Evolutionary conservation across 73 alveolate genomes (phyloP).

Genomic region (Paramecium octaurelia): DNA sequence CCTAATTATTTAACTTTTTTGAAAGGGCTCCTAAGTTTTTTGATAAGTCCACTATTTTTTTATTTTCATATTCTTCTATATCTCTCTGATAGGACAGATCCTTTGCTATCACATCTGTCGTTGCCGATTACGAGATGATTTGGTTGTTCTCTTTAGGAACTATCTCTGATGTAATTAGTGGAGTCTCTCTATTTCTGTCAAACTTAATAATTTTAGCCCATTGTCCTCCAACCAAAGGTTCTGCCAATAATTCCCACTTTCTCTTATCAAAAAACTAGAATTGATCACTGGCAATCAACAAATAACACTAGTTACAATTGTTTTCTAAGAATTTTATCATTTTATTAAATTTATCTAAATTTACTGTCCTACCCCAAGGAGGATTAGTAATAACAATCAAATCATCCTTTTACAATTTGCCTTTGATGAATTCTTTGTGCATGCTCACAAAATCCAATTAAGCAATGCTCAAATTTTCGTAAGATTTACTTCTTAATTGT

Average conservation of each 20-base stretch:
- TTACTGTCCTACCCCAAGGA: slow-evolving; percentile 11
- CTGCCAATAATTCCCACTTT: slow-evolving; percentile 12
- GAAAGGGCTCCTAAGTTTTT: background rate
- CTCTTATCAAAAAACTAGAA: background rate
- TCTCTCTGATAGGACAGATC: background rate
- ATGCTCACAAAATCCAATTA: background rate
- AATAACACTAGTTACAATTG: background rate
- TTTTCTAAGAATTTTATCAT: background rate
- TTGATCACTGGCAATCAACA: background rate
- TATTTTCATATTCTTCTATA: background rate
- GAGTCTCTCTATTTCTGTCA: background rate
- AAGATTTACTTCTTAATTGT: background rate
- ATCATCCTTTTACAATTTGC: background rate
- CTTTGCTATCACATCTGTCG: background rate
- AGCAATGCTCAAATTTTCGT: background rate
- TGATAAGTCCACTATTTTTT: background rate
- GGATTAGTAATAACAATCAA: background rate
- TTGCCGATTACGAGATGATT: background rate
- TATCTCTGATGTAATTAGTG: background rate
- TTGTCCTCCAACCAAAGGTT: slow-evolving; percentile 28
- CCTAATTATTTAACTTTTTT: background rate
- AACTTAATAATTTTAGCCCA: background rate
- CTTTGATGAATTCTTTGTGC: background rate
- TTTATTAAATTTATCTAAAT: background rate
- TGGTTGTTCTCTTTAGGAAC: background rate